A percentile compares a stretch with the other conserved stretches of the same genome.
Conservation (phyloP, 495 filamentous ascomycete genomes). For the Xylaria grammica region DNA sequence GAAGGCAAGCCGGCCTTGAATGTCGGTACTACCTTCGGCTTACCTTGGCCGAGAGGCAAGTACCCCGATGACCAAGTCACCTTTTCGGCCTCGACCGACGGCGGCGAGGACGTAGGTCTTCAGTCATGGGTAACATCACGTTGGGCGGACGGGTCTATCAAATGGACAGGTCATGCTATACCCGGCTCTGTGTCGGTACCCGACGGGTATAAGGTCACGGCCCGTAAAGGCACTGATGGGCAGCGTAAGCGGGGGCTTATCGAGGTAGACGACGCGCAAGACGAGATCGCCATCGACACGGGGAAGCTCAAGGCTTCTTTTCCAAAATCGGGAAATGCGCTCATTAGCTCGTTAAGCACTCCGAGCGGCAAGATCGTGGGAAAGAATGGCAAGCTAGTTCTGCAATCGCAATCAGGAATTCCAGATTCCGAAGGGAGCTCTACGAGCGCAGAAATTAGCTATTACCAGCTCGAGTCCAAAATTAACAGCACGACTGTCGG, state of each 20-base stretch:
- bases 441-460: conserved; percentile 14
- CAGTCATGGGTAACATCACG: conserved; percentile 51
- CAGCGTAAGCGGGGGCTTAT: conserved; percentile 15
- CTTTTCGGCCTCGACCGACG: conserved; percentile 35
- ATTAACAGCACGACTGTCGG: conserved; percentile 35
- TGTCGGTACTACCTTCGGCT: conserved; percentile 46
- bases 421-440: conserved; percentile 27
- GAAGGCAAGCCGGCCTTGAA: conserved; percentile 39
- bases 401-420: conserved; percentile 43
- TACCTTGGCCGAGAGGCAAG: conserved; percentile 51
- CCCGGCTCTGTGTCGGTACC: conserved; percentile 29
- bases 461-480: conserved; percentile 31
- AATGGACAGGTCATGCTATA: conserved; percentile 54
- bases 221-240: neutral
- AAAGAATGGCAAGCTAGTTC: conserved; percentile 46
- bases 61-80: conserved; percentile 36
- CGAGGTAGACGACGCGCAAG: conserved; percentile 22
- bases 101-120: conserved; percentile 33
- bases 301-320: conserved; percentile 46
- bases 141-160: conserved; percentile 53
- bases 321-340: conserved; percentile 39
- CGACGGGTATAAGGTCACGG: conserved; percentile 33
- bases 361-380: conserved; percentile 44
- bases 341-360: conserved; percentile 43
- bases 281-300: conserved; percentile 38